Evolutionary conservation across 2,329 filamentous ascomycete species (phyloP).

Genomic region (Ceratocystis harringtonii): DNA sequence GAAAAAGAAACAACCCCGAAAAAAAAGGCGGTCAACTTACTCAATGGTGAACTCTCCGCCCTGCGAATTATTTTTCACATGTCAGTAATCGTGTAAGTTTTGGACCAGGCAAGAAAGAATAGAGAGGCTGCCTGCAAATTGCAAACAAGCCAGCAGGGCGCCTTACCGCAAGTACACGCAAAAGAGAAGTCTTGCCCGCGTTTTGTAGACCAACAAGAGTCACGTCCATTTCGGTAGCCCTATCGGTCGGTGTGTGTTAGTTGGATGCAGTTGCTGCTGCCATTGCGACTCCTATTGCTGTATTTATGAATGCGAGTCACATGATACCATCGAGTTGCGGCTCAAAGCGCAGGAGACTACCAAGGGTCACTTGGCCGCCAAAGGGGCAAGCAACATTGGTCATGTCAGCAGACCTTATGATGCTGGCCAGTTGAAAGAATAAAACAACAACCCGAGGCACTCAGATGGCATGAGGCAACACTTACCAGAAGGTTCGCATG

Average conservation of each 20-base stretch:
- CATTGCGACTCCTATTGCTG: not conserved
- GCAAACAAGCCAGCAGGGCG: not conserved
- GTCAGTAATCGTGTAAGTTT: not conserved
- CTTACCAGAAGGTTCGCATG: slow-evolving; percentile 90
- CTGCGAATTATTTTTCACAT: slow-evolving; percentile 31
- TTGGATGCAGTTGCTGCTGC: not conserved
- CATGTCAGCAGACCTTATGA: not conserved
- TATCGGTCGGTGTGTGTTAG: slow-evolving; percentile 26
- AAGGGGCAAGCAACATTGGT: not conserved
- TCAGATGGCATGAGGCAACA: slow-evolving; percentile 19
- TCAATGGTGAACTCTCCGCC: slow-evolving; percentile 97
- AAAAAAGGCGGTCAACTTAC: slow-evolving; percentile 44
- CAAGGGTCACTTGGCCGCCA: not conserved
- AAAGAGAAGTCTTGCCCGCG: slow-evolving; percentile 88
- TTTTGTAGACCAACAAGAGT: slow-evolving; percentile 98
- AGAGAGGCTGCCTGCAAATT: not conserved
- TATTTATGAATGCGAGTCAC: not conserved
- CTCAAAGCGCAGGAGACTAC: not conserved
- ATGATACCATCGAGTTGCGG: not conserved
- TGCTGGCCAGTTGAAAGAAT: not conserved
- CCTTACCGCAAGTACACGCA: slow-evolving; percentile 88
- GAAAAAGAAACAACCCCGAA: not conserved
- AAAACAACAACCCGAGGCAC: not conserved
- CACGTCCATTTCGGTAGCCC: slow-evolving; percentile 99
- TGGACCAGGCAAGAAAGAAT: not conserved